Conservation (phyloP, 495 filamentous ascomycete species). For the Talaromyces stipitatus region DNA sequence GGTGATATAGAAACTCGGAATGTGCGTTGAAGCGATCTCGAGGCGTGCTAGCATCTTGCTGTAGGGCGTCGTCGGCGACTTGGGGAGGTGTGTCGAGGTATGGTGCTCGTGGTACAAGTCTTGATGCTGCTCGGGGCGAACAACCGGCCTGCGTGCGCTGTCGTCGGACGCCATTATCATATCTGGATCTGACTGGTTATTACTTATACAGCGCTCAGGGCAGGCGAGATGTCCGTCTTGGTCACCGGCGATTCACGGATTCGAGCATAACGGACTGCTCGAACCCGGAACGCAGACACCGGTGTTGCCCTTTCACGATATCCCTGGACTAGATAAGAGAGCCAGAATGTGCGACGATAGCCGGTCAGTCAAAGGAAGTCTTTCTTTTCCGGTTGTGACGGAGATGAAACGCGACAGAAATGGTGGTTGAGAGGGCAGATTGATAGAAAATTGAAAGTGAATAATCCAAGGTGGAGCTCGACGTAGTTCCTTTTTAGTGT, state of each 20-base stretch:
- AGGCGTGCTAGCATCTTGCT: conserved; percentile 42
- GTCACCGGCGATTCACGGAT: conserved; percentile 38
- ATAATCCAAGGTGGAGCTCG: neutral
- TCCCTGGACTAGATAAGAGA: neutral
- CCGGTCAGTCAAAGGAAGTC: no score
- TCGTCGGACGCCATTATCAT: conserved; percentile 31
- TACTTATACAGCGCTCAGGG: conserved; percentile 29
- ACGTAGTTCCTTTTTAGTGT: neutral
- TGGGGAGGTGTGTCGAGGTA: conserved; percentile 4
- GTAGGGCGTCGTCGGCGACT: conserved; percentile 7
- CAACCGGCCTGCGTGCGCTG: conserved; percentile 24
- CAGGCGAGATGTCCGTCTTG: conserved; percentile 31
- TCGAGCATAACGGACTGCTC: conserved; percentile 41
- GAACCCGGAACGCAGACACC: conserved; percentile 35
- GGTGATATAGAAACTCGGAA: conserved; percentile 48
- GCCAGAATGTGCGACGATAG: neutral
- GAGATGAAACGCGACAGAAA: neutral
- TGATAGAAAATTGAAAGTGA: neutral
- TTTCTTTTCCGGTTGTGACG: neutral
- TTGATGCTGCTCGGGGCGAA: conserved; percentile 20
- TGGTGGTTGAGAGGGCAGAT: neutral
- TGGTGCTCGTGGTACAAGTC: neutral
- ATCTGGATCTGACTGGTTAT: conserved; percentile 7
- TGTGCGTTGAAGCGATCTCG: conserved; percentile 42
- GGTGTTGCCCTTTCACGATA: conserved; percentile 4